Evolutionary conservation across 225 moss, liverwort and hornwort species (phyloP).

Genomic region (Neckera pumila): DNA sequence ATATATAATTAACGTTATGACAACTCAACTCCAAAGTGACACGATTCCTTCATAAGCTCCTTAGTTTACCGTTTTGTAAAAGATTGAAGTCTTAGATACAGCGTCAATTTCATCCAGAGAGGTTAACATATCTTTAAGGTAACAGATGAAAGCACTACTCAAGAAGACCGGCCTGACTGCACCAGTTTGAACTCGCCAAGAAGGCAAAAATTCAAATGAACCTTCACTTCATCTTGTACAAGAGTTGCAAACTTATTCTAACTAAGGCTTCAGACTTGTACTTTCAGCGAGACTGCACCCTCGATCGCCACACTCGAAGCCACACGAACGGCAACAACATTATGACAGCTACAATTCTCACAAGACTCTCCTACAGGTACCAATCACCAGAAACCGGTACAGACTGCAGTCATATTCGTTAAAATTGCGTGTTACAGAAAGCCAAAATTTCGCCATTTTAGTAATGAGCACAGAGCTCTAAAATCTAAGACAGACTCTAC

Average conservation of each 20-base stretch:
- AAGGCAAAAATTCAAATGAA: neutral
- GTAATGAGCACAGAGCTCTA: neutral
- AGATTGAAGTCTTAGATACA: neutral
- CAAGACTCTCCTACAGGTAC: neutral
- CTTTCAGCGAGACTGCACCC: neutral
- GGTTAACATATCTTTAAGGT: neutral
- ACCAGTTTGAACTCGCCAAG: neutral
- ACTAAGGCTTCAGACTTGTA: neutral
- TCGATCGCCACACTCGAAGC: neutral
- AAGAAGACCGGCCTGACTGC: neutral
- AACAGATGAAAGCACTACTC: neutral
- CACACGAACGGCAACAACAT: neutral
- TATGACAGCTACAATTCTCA: neutral
- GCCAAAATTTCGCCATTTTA: neutral
- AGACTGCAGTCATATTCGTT: neutral
- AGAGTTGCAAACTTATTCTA: neutral
- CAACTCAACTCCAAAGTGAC: neutral
- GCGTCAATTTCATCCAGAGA: neutral
- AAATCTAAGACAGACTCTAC: neutral
- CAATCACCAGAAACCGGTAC: neutral
- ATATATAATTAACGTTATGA: neutral
- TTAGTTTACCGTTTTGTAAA: neutral
- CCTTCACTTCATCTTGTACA: neutral
- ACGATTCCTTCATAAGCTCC: neutral
- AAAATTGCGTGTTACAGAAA: neutral